Evolutionary conservation across 179 eudicot species (phyloP), one percentile per base, ranked within the genome.

Genomic region (Heliamphora pulchella): DNA sequence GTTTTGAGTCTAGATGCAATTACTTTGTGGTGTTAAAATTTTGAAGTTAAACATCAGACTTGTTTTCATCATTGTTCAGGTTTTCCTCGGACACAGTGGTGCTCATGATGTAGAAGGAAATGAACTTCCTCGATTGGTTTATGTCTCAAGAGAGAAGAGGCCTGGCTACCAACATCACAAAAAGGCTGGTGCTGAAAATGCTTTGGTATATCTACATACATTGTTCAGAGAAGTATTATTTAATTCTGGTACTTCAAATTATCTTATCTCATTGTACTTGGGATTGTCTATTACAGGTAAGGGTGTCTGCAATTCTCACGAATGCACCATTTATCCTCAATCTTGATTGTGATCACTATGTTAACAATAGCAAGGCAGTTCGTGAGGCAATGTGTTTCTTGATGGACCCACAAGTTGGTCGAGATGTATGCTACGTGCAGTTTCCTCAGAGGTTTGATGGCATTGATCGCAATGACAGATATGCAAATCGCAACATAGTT

Each of bases 391-490:
- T 92, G 97, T 92, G 97, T 80, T 92, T 92, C 67, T 78, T 92
- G 86, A 92, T 92, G 97, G 97, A 92, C 76, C 97, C 97, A 78
- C 89, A 90, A 84, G 91, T 92, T 72, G 97, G 97, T 79, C 91
- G 91, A 85, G 88, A 92, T 86, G 94, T 92, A 62, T 92, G 97
- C 79, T 92, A 91, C 84, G 97, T 92, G 53, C 97, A 92, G 81
- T 92, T 92, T 76, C 97, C 97, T 53, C 97, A 92, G 84, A 89
- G 94, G 82, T 92, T 92, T 80, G 94, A 92, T 88, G 97, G 94
- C 75, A 92, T 92, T 78, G 97, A 92, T 83, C 88, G 80, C 81
- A 87, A 86, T 68, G 97, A 92, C 88, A 89, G 97, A 83, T 92
- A 92, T 91, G 97, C 97, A 79, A 92, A 92, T 78, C 87, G 97